phyloP scores from a whole-genome alignment of 2,329 filamentous ascomycete genomes.

The Zymoseptoria brevis region DNA sequence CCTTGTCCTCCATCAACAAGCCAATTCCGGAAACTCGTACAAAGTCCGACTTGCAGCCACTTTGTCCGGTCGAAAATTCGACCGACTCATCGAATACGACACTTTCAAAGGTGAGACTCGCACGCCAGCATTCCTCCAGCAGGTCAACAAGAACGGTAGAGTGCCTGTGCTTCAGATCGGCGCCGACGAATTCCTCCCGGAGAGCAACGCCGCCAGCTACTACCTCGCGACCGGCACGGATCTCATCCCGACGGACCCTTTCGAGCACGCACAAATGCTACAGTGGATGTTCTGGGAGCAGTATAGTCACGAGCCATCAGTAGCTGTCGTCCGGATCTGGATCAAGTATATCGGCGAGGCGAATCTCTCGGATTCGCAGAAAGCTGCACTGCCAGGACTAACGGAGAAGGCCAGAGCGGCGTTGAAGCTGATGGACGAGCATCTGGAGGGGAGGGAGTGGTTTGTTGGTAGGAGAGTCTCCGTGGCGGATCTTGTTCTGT shows the following conservation, averaged over 20 bases:
- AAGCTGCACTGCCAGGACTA: background rate
- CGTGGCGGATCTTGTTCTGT: constrained; percentile 7
- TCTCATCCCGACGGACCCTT: constrained; percentile 7
- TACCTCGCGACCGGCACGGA: constrained; percentile 9
- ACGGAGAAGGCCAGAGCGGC: constrained; percentile 1
- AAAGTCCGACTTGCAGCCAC: constrained; percentile 10
- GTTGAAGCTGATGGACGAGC: constrained; percentile 3
- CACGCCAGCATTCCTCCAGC: constrained; percentile 6
- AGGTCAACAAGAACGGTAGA: constrained; percentile 10
- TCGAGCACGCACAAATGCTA: constrained; percentile 11
- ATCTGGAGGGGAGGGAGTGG: constrained; percentile 1
- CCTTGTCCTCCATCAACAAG: constrained; percentile 8
- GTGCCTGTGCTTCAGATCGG: constrained; percentile 13
- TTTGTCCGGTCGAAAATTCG: constrained; percentile 3
- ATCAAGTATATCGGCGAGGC: background rate
- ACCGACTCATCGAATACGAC: constrained; percentile 8
- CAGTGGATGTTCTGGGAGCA: constrained; percentile 16
- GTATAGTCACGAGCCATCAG: constrained; percentile 8
- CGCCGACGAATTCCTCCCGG: constrained; percentile 5
- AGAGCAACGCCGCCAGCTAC: constrained; percentile 12
- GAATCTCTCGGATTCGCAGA: constrained; percentile 4
- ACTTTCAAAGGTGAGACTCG: constrained; percentile 7
- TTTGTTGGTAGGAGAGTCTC: constrained; percentile 3
- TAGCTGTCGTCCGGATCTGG: constrained; percentile 6
- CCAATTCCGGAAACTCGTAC: constrained; percentile 13